Percentiles rank a stretch among this genome's conserved stretches.
phyloP scores from a whole-genome alignment of 1,284 basidiomycete genomes.

The Blastosporella zonata region DNA sequence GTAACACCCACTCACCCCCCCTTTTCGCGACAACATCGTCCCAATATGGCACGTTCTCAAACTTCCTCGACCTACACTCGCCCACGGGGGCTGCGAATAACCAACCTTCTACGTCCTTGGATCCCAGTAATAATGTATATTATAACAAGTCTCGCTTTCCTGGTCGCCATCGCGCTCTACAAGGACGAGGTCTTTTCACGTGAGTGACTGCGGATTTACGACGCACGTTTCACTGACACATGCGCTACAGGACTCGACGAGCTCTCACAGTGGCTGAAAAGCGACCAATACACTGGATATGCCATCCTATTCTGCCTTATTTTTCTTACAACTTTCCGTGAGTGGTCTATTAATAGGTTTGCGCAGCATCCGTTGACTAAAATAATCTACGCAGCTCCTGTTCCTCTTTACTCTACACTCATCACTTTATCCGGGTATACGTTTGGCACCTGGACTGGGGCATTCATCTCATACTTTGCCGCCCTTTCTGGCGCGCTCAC shows the following conservation, averaged over 20 bases:
- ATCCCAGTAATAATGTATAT: slow-evolving; percentile 68
- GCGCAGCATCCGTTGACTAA: slow-evolving; percentile 10
- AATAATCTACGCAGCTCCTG: slow-evolving; percentile 47
- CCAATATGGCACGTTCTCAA: slow-evolving; percentile 16
- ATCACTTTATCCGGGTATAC: slow-evolving; percentile 87
- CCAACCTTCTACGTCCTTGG: slow-evolving; percentile 63
- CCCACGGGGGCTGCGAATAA: slow-evolving; percentile 51
- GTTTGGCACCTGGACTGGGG: slow-evolving; percentile 77
- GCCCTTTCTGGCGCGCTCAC: slow-evolving; percentile 76
- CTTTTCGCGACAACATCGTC: slow-evolving; percentile 21
- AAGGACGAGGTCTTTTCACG: slow-evolving; percentile 69
- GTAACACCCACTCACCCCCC: slow-evolving; percentile 16
- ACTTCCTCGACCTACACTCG: slow-evolving; percentile 36
- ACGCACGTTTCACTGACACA: slow-evolving; percentile 7
- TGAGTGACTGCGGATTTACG: slow-evolving; percentile 32
- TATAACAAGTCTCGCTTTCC: slow-evolving; percentile 63
- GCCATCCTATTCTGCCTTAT: slow-evolving; percentile 73
- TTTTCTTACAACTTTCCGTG: slow-evolving; percentile 80
- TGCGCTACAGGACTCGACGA: slow-evolving; percentile 59
- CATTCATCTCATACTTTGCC: slow-evolving; percentile 80
- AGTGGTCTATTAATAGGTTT: slow-evolving; percentile 34
- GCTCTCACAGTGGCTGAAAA: slow-evolving; percentile 68
- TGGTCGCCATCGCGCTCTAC: slow-evolving; percentile 72
- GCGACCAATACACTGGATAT: slow-evolving; percentile 65
- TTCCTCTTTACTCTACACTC: slow-evolving; percentile 86